Base-by-base conservation (phyloP, 2,329 filamentous ascomycete genomes). In the Trichoderma arundinaceum region DNA sequence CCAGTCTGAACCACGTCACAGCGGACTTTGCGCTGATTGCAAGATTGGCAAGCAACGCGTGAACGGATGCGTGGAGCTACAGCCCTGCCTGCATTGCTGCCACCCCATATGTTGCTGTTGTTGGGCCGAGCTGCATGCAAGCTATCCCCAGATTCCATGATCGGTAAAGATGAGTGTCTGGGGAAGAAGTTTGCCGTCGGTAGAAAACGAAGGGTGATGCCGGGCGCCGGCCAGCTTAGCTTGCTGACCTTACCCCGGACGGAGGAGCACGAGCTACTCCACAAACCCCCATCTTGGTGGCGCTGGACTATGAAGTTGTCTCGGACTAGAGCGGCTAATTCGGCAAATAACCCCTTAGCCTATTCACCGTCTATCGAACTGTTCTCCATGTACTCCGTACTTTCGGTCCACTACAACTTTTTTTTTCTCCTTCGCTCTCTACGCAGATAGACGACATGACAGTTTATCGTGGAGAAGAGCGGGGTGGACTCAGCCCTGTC, bases 101-200 rank as follows among this genome's bases (percentile, higher is more conserved):
- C 12, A 15, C 57, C 33, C 57, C 57, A 60, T 39, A 3, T 19
- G 32, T 1, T 48, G 41, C 28, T 58, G 56, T 4, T 28, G 22
- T 19, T 58, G 56, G 28, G 32, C 56, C 56, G 56, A 46, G 56
- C 15, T 13, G 43, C 41, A 58, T 35, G 28, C 17, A 32, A 35
- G 56, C 56, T 43, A 12, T 48, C 56, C 56, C 56, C 56, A n/a
- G 56, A 58, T 44, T 58, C 43, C 56, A 58, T 58, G 56, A 44
- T 44, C 56, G 56, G 56, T 19, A 58, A 58, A 58, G 43, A 19
- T 48, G 17, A 58, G 22, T 46, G 28, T 58, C 56, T 58, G 56
- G 56, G 56, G 57, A 60, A 49, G 43, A 48, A 60, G 57, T 49
- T 49, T 48, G 43, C 57, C 43, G 57, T 39, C 57, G 56, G 56